Conservation (phyloP, 257 asterid species). For the Nicotiana benthamiana region DNA sequence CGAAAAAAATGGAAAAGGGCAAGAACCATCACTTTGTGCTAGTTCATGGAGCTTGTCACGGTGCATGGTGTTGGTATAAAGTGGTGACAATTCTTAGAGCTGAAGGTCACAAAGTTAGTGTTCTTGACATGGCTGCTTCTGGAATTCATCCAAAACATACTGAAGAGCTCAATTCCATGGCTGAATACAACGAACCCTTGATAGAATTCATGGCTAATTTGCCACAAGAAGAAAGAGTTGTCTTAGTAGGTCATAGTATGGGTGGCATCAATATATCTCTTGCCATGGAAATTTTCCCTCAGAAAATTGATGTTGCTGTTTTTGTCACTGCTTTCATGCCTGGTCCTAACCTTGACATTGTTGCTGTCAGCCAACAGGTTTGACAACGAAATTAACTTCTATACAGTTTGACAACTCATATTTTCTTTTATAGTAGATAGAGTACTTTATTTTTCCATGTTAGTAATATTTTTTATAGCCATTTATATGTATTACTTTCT, state of each 20-base stretch:
- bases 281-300: constrained; percentile 35
- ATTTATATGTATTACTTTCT: neutral
- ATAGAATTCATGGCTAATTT: constrained; percentile 26
- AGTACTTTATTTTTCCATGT: neutral
- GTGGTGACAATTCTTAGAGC: constrained; percentile 27
- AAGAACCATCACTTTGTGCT: constrained; percentile 28
- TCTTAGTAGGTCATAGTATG: constrained; percentile 38
- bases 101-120: constrained; percentile 32
- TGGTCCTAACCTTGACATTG: constrained; percentile 19
- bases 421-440: neutral
- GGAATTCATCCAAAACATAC: constrained; percentile 20
- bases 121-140: constrained; percentile 43
- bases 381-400: neutral
- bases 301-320: constrained; percentile 28
- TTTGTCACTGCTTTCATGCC: constrained; percentile 29
- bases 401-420: too few species aligned
- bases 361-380: constrained; percentile 14
- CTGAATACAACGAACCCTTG: constrained; percentile 29
- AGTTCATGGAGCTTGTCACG: constrained; percentile 47
- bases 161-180: constrained; percentile 22
- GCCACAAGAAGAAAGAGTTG: constrained; percentile 22
- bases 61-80: constrained; percentile 54
- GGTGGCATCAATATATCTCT: constrained; percentile 33
- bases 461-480: neutral
- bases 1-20: constrained; percentile 10